These are phyloP conservation scores for Coniella vitis DNA, from an alignment of 2,329 filamentous ascomycete genomes.

Conservation along the genomic window DNA sequence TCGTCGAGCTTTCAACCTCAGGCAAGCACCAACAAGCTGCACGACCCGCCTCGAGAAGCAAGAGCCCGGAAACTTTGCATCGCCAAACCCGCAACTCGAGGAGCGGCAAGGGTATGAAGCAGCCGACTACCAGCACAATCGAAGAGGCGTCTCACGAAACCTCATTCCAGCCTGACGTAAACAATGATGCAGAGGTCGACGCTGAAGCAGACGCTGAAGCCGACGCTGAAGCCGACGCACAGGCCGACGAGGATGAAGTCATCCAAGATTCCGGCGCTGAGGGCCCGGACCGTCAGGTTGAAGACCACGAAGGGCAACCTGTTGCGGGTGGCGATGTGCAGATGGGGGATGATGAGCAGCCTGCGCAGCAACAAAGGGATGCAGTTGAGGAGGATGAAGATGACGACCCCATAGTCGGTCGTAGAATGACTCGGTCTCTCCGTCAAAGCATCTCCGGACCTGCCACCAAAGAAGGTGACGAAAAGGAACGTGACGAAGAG, in stretches of 20 bases:
- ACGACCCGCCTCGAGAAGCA: conserved; percentile 45
- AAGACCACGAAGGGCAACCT: conserved; percentile 17
- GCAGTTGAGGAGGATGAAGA: conserved; percentile 26
- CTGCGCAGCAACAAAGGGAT: conserved; percentile 25
- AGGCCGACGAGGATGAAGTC: conserved; percentile 15
- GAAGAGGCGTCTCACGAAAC: conserved; percentile 50
- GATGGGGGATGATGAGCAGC: conserved; percentile 25
- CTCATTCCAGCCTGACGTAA: conserved; percentile 18
- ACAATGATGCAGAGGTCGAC: conserved; percentile 28
- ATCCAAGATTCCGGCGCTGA: conserved; percentile 16
- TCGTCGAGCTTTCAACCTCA: conserved; percentile 53
- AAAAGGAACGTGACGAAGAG: conserved; percentile 19
- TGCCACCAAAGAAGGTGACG: conserved; percentile 20
- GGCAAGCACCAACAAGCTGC: conserved; percentile 48
- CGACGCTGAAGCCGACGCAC: conserved; percentile 15
- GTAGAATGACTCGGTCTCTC: conserved; percentile 12
- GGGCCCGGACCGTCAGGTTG: conserved; percentile 17
- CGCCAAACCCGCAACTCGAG: conserved; percentile 40
- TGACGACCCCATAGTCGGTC: conserved; percentile 16
- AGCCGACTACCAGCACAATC: conserved; percentile 38
- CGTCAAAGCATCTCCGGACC: conserved; percentile 22
- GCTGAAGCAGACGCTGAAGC: conserved; percentile 14
- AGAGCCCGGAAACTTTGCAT: conserved; percentile 46
- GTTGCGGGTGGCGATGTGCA: conserved; percentile 7
- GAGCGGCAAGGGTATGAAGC: conserved; percentile 44